These are phyloP conservation scores for Cercospora canescens DNA, from an alignment of 2,329 filamentous ascomycete species.

Conservation along the genomic window DNA sequence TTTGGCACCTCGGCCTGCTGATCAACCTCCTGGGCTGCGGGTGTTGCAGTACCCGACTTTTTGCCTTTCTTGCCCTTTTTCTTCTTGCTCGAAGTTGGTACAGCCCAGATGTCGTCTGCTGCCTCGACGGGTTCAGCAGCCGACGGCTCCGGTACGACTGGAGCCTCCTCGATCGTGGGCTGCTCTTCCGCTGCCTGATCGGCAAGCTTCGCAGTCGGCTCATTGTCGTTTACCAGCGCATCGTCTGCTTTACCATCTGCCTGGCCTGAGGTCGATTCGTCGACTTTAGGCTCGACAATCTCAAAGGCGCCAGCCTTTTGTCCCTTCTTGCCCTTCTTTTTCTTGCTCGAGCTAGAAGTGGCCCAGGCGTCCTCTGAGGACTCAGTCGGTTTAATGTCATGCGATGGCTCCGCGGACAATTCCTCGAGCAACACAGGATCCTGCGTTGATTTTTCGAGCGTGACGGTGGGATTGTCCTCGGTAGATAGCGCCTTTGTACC, in stretches of 20 bases:
- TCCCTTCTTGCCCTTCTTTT: conserved; percentile 37
- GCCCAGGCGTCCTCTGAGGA: conserved; percentile 25
- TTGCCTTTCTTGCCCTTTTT: conserved; percentile 46
- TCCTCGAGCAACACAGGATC: not conserved
- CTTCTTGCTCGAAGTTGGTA: conserved; percentile 34
- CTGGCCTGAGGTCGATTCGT: not conserved
- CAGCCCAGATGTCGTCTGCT: conserved; percentile 24
- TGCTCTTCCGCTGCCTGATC: not conserved
- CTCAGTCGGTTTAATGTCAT: not conserved
- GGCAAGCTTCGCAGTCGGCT: not conserved
- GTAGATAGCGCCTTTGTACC: not conserved
- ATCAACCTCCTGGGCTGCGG: conserved; percentile 23
- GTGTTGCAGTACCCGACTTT: conserved; percentile 31
- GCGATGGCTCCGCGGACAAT: not conserved
- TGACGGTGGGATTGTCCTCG: not conserved
- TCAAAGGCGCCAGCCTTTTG: not conserved
- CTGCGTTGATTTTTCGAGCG: not conserved
- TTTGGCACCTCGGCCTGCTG: conserved; percentile 6
- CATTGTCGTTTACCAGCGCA: no score
- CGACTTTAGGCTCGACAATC: not conserved
- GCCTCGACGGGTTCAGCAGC: not conserved
- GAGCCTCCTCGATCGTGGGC: not conserved
- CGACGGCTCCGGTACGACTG: not conserved
- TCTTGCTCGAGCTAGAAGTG: conserved; percentile 32
- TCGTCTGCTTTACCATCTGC: not conserved